Evolutionary conservation across 805 yeast genomes (phyloP).

Genomic region (Saccharomycopsis javanensis): DNA sequence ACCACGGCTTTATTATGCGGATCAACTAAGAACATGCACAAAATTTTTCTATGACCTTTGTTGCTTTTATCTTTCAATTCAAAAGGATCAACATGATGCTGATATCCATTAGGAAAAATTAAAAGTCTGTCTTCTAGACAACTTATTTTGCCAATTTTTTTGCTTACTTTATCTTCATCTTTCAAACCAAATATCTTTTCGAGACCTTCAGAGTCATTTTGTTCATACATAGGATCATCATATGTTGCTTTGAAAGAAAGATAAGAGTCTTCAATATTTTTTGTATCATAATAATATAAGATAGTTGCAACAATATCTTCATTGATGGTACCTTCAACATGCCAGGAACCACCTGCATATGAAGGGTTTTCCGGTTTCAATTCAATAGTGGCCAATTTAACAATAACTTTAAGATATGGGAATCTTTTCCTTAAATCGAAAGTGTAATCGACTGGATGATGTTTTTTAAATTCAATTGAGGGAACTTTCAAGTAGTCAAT

Average conservation of each 20-base stretch:
- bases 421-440: slow-evolving; percentile 9
- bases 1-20: slow-evolving; percentile 26
- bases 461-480: background rate
- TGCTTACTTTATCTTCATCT: slow-evolving; percentile 26
- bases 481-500: background rate
- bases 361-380: slow-evolving; percentile 32
- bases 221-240: slow-evolving; percentile 30
- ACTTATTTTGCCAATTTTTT: slow-evolving; percentile 25
- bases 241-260: slow-evolving; percentile 27
- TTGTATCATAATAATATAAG: slow-evolving; percentile 32
- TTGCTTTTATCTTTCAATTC: slow-evolving; percentile 29
- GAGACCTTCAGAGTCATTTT: slow-evolving; percentile 26
- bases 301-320: slow-evolving; percentile 35
- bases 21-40: slow-evolving; percentile 33
- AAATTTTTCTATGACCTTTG: slow-evolving; percentile 31
- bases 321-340: slow-evolving; percentile 33
- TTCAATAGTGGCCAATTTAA: slow-evolving; percentile 33
- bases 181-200: slow-evolving; percentile 25
- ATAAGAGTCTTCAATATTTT: slow-evolving; percentile 30
- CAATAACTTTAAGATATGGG: slow-evolving; percentile 29
- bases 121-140: slow-evolving; percentile 26
- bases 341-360: slow-evolving; percentile 36
- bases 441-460: slow-evolving; percentile 2
- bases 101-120: slow-evolving; percentile 32
- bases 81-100: slow-evolving; percentile 34